Percentiles rank a stretch among this genome's conserved stretches.
These are phyloP conservation scores for Beauveria sp. DNA, from an alignment of 2,329 filamentous ascomycete genomes.

Conservation along the genomic window DNA sequence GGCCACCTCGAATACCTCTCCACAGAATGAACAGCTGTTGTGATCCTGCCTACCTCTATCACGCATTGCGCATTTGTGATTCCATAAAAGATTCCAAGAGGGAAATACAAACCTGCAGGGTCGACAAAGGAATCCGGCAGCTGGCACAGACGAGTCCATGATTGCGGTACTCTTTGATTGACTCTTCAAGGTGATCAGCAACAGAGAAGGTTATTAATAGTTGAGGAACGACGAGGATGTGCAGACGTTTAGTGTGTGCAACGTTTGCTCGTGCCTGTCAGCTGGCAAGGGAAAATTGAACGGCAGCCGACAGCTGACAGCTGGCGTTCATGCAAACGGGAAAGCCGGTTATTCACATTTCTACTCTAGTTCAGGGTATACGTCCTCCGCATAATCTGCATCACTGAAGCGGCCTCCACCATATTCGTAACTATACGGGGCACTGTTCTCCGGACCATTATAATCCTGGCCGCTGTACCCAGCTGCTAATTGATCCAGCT, in stretches of 20 bases:
- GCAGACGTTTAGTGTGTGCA: background rate
- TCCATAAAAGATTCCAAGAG: slow-evolving; percentile 17
- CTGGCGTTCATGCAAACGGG: background rate
- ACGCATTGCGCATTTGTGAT: slow-evolving; percentile 25
- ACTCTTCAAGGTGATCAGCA: background rate
- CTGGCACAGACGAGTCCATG: background rate
- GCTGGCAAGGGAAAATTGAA: background rate
- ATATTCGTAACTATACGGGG: background rate
- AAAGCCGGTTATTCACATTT: background rate
- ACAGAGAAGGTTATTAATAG: background rate
- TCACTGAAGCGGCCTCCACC: background rate
- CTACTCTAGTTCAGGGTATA: slow-evolving; percentile 6
- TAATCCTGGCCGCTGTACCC: background rate
- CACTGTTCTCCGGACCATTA: background rate
- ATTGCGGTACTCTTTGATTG: background rate
- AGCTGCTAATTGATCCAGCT: background rate
- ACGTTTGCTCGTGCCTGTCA: background rate
- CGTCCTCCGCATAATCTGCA: background rate
- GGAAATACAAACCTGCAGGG: slow-evolving; percentile 23
- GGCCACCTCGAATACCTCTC: slow-evolving; percentile 27
- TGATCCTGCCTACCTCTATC: slow-evolving; percentile 18
- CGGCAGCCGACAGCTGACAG: background rate
- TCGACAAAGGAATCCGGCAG: slow-evolving; percentile 19
- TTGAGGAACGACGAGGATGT: background rate
- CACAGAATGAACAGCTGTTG: slow-evolving; percentile 32